Percentiles rank a stretch among this genome's conserved stretches.
Evolutionary conservation across 768 basidiomycete genomes (phyloP).

Genomic region (Boletus eberwhitei): DNA sequence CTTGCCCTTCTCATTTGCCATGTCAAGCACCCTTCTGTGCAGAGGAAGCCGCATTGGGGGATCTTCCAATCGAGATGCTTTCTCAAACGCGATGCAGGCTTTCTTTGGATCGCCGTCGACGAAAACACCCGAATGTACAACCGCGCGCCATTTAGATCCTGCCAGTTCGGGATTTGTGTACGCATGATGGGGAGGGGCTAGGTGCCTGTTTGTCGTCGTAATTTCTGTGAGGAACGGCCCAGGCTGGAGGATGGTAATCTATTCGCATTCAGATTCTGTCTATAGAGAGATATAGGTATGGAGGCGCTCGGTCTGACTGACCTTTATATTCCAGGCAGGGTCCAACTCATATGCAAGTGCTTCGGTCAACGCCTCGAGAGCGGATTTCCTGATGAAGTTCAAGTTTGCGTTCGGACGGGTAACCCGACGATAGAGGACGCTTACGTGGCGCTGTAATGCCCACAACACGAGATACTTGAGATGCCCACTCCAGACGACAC

Average conservation of each 20-base stretch:
- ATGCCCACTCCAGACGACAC: conserved; percentile 29
- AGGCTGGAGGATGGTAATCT: conserved; percentile 21
- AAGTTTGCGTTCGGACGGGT: not conserved
- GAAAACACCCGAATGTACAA: not conserved
- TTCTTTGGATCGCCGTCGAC: conserved; percentile 19
- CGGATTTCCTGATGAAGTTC: conserved; percentile 13
- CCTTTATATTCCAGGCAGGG: conserved; percentile 22
- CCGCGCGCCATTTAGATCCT: conserved; percentile 6
- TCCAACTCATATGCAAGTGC: conserved; percentile 7
- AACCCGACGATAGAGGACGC: not conserved
- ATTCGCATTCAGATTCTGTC: not conserved
- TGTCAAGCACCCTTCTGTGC: conserved; percentile 4
- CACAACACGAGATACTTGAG: not conserved
- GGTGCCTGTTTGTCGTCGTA: not conserved
- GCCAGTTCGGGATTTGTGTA: conserved; percentile 14
- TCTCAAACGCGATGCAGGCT: conserved; percentile 16
- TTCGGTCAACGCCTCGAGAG: conserved; percentile 30
- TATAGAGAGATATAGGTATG: not conserved
- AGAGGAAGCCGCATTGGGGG: conserved; percentile 20
- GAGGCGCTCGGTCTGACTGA: not conserved
- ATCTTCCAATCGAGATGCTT: conserved; percentile 9
- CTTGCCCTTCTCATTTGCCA: conserved; percentile 11
- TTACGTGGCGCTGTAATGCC: conserved; percentile 29
- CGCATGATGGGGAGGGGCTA: conserved; percentile 11
- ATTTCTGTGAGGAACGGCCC: conserved; percentile 15